phyloP scores from a whole-genome alignment of 2,329 filamentous ascomycete species.

The Hymenoscyphus fructigenus region DNA sequence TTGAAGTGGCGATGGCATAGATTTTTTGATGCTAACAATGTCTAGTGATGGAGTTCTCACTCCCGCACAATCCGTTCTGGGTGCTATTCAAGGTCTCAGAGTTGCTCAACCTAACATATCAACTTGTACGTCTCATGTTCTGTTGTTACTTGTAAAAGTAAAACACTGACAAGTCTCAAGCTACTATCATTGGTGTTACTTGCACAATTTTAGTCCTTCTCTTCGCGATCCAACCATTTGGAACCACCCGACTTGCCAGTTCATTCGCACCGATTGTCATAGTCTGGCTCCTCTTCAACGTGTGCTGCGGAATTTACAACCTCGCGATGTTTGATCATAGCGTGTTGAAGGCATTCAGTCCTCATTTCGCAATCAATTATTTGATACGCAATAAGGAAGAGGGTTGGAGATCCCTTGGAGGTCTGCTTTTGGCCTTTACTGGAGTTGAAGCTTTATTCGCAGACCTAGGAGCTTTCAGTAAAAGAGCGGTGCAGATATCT shows the following conservation, averaged over 20 bases:
- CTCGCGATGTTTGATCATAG: slow-evolving; percentile 51
- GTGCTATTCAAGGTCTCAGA: slow-evolving; percentile 63
- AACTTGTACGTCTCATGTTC: slow-evolving; percentile 34
- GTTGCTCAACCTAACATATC: slow-evolving; percentile 58
- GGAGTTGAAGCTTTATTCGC: slow-evolving; percentile 79
- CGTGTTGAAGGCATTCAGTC: slow-evolving; percentile 56
- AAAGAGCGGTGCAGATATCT: slow-evolving; percentile 67
- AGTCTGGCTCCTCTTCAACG: slow-evolving; percentile 65
- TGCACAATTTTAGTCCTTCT: slow-evolving; percentile 64
- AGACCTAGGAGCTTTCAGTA: slow-evolving; percentile 72
- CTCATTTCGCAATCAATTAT: slow-evolving; percentile 60
- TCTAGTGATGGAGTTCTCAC: slow-evolving; percentile 62
- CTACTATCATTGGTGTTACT: slow-evolving; percentile 60
- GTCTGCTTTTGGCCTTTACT: slow-evolving; percentile 72
- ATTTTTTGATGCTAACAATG: slow-evolving; percentile 13
- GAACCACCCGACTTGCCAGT: slow-evolving; percentile 58
- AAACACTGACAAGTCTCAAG: slow-evolving; percentile 41
- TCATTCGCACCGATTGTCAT: slow-evolving; percentile 66
- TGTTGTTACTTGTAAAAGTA: no score
- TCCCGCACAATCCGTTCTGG: slow-evolving; percentile 68
- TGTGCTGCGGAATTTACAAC: slow-evolving; percentile 63
- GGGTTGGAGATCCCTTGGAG: slow-evolving; percentile 67
- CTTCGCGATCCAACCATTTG: slow-evolving; percentile 64
- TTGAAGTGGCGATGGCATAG: slow-evolving; percentile 21
- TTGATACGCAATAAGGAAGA: slow-evolving; percentile 57